Evolutionary conservation across 257 asterid species (phyloP), one percentile per base, ranked within the genome.

Genomic region (Solanum chilense): DNA sequence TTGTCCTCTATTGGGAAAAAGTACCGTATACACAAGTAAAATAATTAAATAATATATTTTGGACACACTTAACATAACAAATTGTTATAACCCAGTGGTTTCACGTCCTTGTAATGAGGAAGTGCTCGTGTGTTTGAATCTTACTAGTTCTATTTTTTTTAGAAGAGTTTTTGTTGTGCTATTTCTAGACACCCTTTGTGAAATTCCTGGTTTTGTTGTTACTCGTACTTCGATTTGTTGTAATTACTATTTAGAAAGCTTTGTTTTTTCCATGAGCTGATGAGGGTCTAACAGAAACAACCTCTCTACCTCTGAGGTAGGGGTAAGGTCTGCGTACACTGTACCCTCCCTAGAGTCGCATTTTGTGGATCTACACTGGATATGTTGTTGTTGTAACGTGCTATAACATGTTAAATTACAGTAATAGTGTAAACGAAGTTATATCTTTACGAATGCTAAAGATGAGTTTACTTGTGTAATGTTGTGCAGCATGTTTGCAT

Each of bases 401-500:
- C 69, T 49, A 49, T 47, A 49, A 81, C 85, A 11, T 2, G 29
- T 10, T 49, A 18, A 47, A 81, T 49, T 81, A 29, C 3, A 47
- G 12, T 29, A 18, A 47, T 47, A 29, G 29, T 49, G 18, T 80
- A 27, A 45, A 23, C 3, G 6, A 75, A 75, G 82, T 41, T 75
- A 23, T 6, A 7, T 41, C 3, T 39, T 75, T 39, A 3, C 82
- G 33, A 39, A 27, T 47, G 18, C 20, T 81, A 47, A 80, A 44
- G 14, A 47, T 80, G 66, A 15, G 85, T 47, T n/a, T 23, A 27
- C 14, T 42, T 47, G 68, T 49, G 84, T 7, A n/a, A 45, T 47
- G 68, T 35, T n/a, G 29, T 91, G 96, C 98, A 97, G 99, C 98
- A 93, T 93, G 95, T 95, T 97, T 90, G 99, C 99, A 76, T 88